phyloP scores from a whole-genome alignment of 2,329 filamentous ascomycete genomes.

The Colletotrichum somersetense region DNA sequence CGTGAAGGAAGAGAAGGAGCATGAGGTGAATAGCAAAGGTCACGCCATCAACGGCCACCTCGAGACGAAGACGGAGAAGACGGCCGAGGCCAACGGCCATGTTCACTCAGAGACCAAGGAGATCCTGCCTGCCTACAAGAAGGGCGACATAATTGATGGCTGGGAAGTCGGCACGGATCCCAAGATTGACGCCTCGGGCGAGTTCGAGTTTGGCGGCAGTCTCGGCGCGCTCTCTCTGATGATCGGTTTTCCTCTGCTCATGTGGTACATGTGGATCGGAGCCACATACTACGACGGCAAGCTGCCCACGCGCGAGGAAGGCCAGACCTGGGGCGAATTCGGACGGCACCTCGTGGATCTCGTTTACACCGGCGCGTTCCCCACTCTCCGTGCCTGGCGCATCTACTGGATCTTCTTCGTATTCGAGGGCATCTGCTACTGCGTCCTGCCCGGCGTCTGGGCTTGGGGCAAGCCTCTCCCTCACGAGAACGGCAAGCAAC shows the following conservation, averaged over 20 bases:
- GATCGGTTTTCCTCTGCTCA: conserved; percentile 86
- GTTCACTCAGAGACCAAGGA: conserved; percentile 31
- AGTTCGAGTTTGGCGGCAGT: conserved; percentile 86
- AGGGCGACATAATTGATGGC: conserved; percentile 61
- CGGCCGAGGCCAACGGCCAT: conserved; percentile 35
- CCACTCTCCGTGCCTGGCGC: conserved; percentile 83
- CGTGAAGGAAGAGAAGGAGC: conserved; percentile 13
- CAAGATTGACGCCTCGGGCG: conserved; percentile 72
- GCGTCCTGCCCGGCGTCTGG: conserved; percentile 87
- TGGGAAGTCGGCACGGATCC: conserved; percentile 71
- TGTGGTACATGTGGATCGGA: conserved; percentile 98
- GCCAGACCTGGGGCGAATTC: conserved; percentile 75
- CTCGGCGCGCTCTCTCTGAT: conserved; percentile 82
- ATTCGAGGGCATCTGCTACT: conserved; percentile 86
- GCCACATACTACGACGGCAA: conserved; percentile 86
- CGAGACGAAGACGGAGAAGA: conserved; percentile 7
- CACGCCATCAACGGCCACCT: conserved; percentile 14
- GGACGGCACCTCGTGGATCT: conserved; percentile 73
- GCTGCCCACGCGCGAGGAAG: conserved; percentile 73
- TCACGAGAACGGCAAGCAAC: conserved; percentile 84
- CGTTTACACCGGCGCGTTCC: conserved; percentile 86
- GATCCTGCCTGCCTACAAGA: conserved; percentile 36
- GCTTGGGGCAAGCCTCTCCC: conserved; percentile 89
- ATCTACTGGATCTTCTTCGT: conserved; percentile 97
- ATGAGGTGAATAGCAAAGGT: conserved; percentile 11